phyloP scores from a whole-genome alignment of 345 rosid species.

The Populus nigra region DNA sequence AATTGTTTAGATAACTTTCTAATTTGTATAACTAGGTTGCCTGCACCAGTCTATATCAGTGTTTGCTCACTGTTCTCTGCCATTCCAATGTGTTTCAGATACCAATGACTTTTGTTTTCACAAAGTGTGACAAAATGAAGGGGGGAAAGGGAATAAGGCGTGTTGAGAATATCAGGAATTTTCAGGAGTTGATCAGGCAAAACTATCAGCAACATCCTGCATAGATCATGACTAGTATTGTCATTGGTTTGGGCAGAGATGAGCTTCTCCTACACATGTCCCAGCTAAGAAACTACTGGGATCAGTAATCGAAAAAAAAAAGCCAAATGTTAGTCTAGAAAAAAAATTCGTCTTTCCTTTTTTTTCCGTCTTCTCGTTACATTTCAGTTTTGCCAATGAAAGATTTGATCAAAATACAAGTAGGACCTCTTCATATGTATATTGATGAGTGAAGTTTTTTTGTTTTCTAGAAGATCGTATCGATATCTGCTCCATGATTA shows the following conservation, averaged over 20 bases:
- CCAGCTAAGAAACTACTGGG: conserved; percentile 56
- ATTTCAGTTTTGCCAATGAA: background rate
- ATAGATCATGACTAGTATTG: conserved; percentile 93
- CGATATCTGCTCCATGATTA: too few relatives aligned
- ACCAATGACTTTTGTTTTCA: conserved; percentile 79
- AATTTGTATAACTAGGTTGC: background rate
- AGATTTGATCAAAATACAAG: background rate
- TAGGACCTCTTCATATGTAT: background rate
- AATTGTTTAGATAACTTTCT: background rate
- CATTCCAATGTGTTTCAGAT: conserved; percentile 44
- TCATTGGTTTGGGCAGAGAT: conserved; percentile 76
- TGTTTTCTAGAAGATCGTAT: background rate
- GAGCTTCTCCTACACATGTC: conserved; percentile 94
- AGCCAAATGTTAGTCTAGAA: too few relatives aligned
- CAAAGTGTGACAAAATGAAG: conserved; percentile 86
- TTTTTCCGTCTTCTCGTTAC: background rate
- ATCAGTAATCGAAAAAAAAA: conserved; percentile 14
- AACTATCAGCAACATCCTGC: conserved; percentile 64
- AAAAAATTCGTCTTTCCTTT: too few relatives aligned
- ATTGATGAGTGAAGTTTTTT: background rate
- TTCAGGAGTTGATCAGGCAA: conserved; percentile 62
- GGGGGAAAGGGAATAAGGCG: conserved; percentile 68
- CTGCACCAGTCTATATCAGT: background rate
- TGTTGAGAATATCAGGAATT: conserved; percentile 69
- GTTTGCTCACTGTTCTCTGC: background rate